Evolutionary conservation across 331 rosid species (phyloP).

Genomic region (Prunus yedoensis): DNA sequence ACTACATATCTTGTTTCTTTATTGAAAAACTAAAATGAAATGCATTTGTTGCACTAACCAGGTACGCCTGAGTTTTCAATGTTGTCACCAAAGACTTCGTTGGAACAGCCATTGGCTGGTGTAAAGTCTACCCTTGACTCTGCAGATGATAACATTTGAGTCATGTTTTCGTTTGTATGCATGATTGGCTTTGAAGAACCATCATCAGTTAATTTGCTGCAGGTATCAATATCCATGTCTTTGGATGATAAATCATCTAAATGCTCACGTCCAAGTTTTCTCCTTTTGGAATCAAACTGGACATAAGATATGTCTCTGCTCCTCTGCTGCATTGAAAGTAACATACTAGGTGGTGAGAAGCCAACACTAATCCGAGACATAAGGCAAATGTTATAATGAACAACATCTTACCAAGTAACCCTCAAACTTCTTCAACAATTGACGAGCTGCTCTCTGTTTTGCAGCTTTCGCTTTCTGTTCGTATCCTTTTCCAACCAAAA

Average conservation of each 20-base stretch:
- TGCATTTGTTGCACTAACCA: not conserved
- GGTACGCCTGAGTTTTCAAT: constrained; percentile 49
- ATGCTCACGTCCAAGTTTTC: constrained; percentile 36
- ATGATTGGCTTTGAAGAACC: constrained; percentile 15
- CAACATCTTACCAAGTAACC: constrained; percentile 26
- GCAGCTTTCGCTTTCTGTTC: constrained; percentile 54
- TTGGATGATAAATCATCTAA: constrained; percentile 17
- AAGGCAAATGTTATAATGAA: no score
- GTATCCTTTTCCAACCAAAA: constrained; percentile 52
- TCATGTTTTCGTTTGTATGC: constrained; percentile 31
- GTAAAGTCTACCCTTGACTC: constrained; percentile 18
- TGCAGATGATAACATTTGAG: constrained; percentile 21
- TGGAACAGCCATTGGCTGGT: constrained; percentile 9
- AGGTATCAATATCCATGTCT: constrained; percentile 22
- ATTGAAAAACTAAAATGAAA: not conserved
- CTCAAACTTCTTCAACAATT: constrained; percentile 63
- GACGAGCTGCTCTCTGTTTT: constrained; percentile 76
- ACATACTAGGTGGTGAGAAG: not conserved
- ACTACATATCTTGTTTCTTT: not conserved
- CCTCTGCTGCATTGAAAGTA: constrained; percentile 38
- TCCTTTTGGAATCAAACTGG: constrained; percentile 46
- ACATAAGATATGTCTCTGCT: constrained; percentile 43
- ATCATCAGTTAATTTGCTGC: constrained; percentile 19
- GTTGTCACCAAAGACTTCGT: constrained; percentile 26
- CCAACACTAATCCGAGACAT: no score